Evolutionary conservation across 2,329 filamentous ascomycete genomes (phyloP), one percentile per base, ranked within the genome.

Genomic region (Paraphoma sp.): DNA sequence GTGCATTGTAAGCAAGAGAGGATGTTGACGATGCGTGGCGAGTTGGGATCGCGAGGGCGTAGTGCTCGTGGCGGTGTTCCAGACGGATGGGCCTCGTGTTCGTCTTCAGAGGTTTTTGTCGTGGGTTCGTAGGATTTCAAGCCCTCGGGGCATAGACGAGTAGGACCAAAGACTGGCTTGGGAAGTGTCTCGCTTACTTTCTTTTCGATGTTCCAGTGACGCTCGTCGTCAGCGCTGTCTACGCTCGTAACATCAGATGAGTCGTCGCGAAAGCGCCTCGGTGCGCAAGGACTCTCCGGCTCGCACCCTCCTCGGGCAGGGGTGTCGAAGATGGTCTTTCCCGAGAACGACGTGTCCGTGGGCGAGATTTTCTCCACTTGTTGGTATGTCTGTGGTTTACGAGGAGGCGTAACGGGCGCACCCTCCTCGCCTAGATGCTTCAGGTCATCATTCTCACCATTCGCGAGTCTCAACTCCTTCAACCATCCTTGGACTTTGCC

Each of bases 1-100:
- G 57, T 66, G 57, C 73, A 76, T 55, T 75, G 70, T 0, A 69
- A 57, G 17, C 73, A 76, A 3, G 72, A 73, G 6, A 63, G 66
- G 6, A 76, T 41, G 30, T 46, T 64, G 1, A 72, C 57, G n/a
- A 69, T 47, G 12, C 56, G 57, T 1, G 60, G 54, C 6, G 33
- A 33, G 12, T 52, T 23, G 1, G 53, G 18, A 54, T 2, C 57
- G 51, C 9, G 2, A 51, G 44, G 8, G 63, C 50, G n/a, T 56
- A 29, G 11, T 28, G 6, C 5, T 23, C 16, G 31, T 16, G 18
- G 29, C 30, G 29, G 16, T 7, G 33, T 45, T 6, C 2, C 23
- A 23, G 29, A 29, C n/a, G 18, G 40, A 41, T 30, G 18, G 56
- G 29, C 5, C 43, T 41, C 10, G 49, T 45, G 31, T 48, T n/a